Percentiles rank a stretch among this genome's conserved stretches.
Conservation (phyloP, 345 rosid species). For the Balakata baccata region DNA sequence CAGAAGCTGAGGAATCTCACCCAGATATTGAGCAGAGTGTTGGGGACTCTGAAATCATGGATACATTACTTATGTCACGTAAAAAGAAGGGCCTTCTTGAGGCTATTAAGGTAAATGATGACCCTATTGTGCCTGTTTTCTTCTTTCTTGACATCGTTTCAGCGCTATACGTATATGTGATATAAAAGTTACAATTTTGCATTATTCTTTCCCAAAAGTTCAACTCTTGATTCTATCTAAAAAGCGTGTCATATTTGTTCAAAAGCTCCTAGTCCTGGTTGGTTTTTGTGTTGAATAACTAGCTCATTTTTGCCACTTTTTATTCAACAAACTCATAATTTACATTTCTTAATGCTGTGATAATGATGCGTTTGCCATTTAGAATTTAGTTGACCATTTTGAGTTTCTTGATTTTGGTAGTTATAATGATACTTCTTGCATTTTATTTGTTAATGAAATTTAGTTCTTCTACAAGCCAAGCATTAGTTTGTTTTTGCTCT, state of each 20-base stretch:
- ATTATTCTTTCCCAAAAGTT: neutral
- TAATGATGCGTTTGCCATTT: neutral
- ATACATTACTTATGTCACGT: conserved; percentile 50
- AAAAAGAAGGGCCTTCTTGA: conserved; percentile 57
- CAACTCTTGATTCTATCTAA: neutral
- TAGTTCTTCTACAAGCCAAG: too few relatives aligned
- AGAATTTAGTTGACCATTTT: neutral
- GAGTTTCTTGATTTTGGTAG: neutral
- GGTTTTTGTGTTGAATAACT: too few relatives aligned
- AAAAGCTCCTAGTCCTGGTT: neutral
- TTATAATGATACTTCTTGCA: neutral
- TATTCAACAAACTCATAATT: neutral
- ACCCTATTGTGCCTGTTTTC: neutral
- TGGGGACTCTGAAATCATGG: conserved; percentile 37
- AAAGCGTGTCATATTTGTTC: neutral
- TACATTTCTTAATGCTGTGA: neutral
- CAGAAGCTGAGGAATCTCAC: conserved; percentile 37
- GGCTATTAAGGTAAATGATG: conserved; percentile 61
- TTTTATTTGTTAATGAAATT: too few relatives aligned
- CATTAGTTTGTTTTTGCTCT: too few relatives aligned
- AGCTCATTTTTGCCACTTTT: neutral
- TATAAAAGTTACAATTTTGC: neutral
- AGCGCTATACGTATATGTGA: neutral
- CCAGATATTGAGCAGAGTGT: conserved; percentile 41
- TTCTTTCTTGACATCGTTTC: neutral